Conservation (phyloP, 768 basidiomycete species). For the Rhizopogon vinicolor region DNA sequence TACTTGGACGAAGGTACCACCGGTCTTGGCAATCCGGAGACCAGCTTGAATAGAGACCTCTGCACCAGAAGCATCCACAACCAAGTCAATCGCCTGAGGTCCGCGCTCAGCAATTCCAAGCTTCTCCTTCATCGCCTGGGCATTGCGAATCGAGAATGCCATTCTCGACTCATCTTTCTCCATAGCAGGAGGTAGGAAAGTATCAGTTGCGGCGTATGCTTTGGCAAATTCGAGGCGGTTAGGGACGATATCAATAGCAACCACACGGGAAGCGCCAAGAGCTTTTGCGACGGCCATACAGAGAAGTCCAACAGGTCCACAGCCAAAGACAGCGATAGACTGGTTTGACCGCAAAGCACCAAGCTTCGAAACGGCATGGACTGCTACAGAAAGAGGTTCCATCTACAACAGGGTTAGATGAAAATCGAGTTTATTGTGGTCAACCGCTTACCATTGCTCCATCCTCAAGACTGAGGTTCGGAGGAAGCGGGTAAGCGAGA, state of each 20-base stretch:
- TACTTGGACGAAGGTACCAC: slow-evolving; percentile 73
- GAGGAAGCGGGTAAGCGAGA: slow-evolving; percentile 78
- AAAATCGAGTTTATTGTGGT: background rate
- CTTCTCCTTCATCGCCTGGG: slow-evolving; percentile 55
- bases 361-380: slow-evolving; percentile 81
- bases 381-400: slow-evolving; percentile 90
- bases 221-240: slow-evolving; percentile 84
- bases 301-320: slow-evolving; percentile 83
- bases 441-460: slow-evolving; percentile 76
- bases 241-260: slow-evolving; percentile 79
- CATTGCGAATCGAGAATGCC: slow-evolving; percentile 71
- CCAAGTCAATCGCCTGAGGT: slow-evolving; percentile 68
- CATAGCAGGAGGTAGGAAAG: slow-evolving; percentile 57
- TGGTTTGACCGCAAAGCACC: slow-evolving; percentile 70
- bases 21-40: slow-evolving; percentile 66
- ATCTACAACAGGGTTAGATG: slow-evolving; percentile 46
- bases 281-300: slow-evolving; percentile 97
- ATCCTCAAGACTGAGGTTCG: slow-evolving; percentile 85
- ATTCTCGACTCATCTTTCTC: slow-evolving; percentile 61
- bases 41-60: slow-evolving; percentile 90
- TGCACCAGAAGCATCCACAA: slow-evolving; percentile 90
- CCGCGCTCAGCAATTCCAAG: slow-evolving; percentile 74
- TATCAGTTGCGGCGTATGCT: slow-evolving; percentile 76
- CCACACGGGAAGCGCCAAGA: slow-evolving; percentile 76
- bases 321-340: slow-evolving; percentile 82